phyloP scores from a whole-genome alignment of 768 basidiomycete species.

The Daedaleopsis nitida region DNA sequence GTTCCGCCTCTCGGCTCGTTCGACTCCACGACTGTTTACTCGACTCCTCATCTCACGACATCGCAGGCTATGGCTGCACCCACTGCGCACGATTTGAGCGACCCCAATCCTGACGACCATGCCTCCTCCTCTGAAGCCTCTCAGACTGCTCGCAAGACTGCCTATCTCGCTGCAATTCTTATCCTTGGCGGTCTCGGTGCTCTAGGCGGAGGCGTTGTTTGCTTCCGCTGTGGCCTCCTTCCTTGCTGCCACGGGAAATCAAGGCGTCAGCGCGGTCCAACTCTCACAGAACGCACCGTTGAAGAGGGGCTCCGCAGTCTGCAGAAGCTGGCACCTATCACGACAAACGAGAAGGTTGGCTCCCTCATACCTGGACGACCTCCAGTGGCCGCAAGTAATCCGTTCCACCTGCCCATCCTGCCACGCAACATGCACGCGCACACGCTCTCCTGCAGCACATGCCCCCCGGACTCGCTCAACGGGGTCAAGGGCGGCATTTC shows the following conservation, averaged over 20 bases:
- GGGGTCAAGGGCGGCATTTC: constrained; percentile 9
- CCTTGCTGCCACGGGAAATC: constrained; percentile 9
- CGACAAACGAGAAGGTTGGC: constrained; percentile 9
- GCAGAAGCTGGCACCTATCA: neutral
- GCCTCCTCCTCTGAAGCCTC: constrained; percentile 3
- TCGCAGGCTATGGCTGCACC: constrained; percentile 4
- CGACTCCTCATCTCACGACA: neutral
- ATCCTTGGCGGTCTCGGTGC: constrained; percentile 16
- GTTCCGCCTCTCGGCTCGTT: too few species aligned
- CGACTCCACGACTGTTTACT: neutral
- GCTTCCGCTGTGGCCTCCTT: constrained; percentile 21
- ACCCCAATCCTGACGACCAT: constrained; percentile 11
- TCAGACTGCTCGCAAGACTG: constrained; percentile 9
- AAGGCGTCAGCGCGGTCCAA: neutral
- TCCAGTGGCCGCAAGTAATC: neutral
- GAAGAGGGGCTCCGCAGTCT: constrained; percentile 16
- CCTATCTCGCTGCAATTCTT: constrained; percentile 21
- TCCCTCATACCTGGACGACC: constrained; percentile 18
- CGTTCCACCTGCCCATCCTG: constrained; percentile 3
- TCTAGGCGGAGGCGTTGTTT: constrained; percentile 14
- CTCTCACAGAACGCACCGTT: neutral
- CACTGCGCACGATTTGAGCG: constrained; percentile 4
- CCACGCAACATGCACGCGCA: constrained; percentile 12
- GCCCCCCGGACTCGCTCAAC: constrained; percentile 13
- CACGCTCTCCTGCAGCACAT: constrained; percentile 16